Conservation (phyloP, 257 asterid species). For the Salvia rosmarinus region DNA sequence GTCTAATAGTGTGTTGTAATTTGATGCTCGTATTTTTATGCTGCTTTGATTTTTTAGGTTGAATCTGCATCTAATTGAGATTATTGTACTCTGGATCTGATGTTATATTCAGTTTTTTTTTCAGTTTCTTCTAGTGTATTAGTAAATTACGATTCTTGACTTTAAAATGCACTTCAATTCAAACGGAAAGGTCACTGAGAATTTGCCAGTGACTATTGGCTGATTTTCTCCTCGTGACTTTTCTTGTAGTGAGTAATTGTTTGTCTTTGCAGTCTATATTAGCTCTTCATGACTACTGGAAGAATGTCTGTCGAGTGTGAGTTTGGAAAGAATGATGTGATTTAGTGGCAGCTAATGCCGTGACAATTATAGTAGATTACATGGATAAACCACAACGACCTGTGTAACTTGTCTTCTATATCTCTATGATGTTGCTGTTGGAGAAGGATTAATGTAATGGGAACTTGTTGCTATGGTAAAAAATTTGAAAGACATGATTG, state of each 20-base stretch:
- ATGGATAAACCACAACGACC: no score
- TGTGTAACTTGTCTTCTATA: neutral
- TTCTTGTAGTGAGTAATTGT: conserved; percentile 3
- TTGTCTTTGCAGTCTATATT: neutral
- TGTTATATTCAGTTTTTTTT: neutral
- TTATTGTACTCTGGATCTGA: conserved; percentile 39
- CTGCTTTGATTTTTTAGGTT: conserved; percentile 39
- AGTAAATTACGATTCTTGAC: neutral
- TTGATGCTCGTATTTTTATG: conserved; percentile 1
- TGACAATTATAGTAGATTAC: neutral
- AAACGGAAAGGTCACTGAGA: neutral
- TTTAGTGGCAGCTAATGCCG: neutral
- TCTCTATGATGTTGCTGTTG: neutral
- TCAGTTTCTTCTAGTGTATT: neutral
- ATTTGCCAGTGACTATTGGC: neutral
- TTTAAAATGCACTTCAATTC: neutral
- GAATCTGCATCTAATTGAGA: conserved; percentile 25
- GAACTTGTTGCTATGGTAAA: neutral
- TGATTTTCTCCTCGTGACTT: neutral
- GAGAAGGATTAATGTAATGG: neutral
- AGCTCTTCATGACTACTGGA: neutral
- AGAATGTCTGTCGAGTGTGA: neutral
- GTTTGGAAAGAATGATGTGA: neutral
- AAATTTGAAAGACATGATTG: neutral
- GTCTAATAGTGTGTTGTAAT: neutral